A percentile compares a stretch with the other conserved stretches of the same genome.
phyloP scores from a whole-genome alignment of 148 eudicot species.

The Oxyria digyna region DNA sequence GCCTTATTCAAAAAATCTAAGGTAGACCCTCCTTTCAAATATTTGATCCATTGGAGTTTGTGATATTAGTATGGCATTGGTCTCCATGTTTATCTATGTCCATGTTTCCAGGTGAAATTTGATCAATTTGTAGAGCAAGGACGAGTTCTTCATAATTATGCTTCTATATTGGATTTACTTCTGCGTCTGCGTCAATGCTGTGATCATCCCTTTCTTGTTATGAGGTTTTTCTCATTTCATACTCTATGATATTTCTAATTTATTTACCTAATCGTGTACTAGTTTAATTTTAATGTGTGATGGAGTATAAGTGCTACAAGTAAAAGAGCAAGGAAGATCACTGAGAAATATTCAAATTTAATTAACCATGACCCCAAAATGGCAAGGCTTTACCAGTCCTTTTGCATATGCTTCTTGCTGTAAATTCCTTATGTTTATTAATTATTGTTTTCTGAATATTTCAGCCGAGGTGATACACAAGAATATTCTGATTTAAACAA shows the following conservation, averaged over 20 bases:
- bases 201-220: constrained; percentile 96
- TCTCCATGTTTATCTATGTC: neutral
- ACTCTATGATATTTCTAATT: neutral
- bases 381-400: neutral
- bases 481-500: constrained; percentile 87
- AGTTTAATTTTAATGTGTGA: constrained; percentile 4
- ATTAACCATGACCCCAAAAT: neutral
- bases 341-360: neutral
- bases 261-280: neutral
- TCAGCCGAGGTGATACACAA: constrained; percentile 95
- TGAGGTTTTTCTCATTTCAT: constrained; percentile 47
- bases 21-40: constrained; percentile 25
- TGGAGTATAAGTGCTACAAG: neutral
- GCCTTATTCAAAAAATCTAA: constrained; percentile 89
- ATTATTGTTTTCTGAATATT: constrained; percentile 14
- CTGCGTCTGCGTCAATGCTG: constrained; percentile 97
- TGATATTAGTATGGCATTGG: neutral
- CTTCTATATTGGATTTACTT: constrained; percentile 87
- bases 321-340: neutral
- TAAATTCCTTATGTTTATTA: constrained; percentile 7
- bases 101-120: constrained; percentile 68
- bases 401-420: neutral
- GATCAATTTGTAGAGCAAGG: constrained; percentile 98
- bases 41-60: neutral
- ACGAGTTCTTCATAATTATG: constrained; percentile 87